phyloP scores from a whole-genome alignment of 1,139 yeast genomes.

The Sugiyamaella xylanicola region DNA sequence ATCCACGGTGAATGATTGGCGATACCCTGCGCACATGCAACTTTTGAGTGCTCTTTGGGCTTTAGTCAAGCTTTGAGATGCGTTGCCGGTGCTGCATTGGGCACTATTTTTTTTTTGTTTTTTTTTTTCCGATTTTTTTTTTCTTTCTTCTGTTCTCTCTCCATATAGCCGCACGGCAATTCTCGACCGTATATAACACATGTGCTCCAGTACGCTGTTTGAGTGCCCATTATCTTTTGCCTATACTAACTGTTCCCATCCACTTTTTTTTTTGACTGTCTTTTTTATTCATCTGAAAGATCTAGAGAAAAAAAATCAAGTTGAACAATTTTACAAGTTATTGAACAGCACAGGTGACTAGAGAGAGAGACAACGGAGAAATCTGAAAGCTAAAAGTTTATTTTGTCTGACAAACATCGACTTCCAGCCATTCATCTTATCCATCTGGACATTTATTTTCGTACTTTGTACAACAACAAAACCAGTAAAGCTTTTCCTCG shows the following conservation, averaged over 20 bases:
- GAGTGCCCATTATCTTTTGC: too few species aligned
- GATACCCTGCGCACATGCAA: neutral
- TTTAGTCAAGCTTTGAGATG: slow-evolving; percentile 1
- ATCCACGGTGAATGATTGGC: neutral
- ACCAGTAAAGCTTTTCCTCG: neutral
- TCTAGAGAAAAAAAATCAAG: too few species aligned
- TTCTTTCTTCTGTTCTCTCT: neutral
- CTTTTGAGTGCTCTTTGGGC: neutral
- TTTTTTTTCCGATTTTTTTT: neutral
- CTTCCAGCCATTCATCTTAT: neutral
- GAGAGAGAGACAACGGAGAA: neutral
- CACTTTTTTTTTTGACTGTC: too few species aligned
- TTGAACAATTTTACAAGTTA: too few species aligned
- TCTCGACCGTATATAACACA: neutral
- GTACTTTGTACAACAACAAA: neutral
- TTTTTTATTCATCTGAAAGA: too few species aligned
- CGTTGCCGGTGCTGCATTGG: neutral
- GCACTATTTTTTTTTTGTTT: neutral
- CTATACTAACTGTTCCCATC: too few species aligned
- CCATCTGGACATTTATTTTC: neutral
- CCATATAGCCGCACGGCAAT: neutral
- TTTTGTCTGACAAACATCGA: neutral
- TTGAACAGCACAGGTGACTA: too few species aligned
- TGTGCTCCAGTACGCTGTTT: too few species aligned
- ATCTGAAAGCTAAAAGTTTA: neutral